Evolutionary conservation across 208 protist species (phyloP), one percentile per base, ranked within the genome.

Genomic region (Crithidia fasciculata): DNA sequence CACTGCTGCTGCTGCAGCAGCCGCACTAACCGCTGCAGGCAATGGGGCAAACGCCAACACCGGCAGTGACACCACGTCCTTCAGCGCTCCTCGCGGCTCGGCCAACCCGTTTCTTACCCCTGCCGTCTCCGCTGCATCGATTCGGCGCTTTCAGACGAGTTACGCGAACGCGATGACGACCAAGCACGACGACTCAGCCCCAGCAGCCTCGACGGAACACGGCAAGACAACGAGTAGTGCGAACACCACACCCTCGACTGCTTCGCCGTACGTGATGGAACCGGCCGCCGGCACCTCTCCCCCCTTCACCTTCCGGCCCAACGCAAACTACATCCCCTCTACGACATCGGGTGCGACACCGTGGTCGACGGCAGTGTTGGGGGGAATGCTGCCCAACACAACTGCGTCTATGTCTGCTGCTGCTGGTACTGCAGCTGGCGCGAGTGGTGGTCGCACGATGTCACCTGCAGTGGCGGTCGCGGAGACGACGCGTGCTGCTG

Each of bases 291-390:
- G 74, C 55, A 80, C 74, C n/a, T 86, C 84, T 6, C 84, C 84
- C 47, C 78, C 84, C 37, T 89, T 89, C 56, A 86, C 70, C 0
- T 89, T 89, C 60, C 80, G 68, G 8, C 58, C 70, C 15, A 74
- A 74, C 40, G 47, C 65, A 6, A 63, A 68, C 60, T 63, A 63
- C 67, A 55, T 9, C 39, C 60, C 67, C 1, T 16, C 39, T 6
- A 8, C 66, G 3, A 39, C 54, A 4, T 10, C 52, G 2, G 16
- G 43, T 13, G 56, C 40, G 37, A 28, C 39, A 10, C 4, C 19
- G 12, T 72, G 28, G 44, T 19, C 56, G 28, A 37, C 41, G 5
- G 7, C 18, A 4, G 37, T 56, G 13, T 4, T 28, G 28, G 28
- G 28, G 28, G 28, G 28, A 28, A 28, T 40, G 18, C 39, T 67